Conservation (phyloP, 306 rosid genomes). For the Neltuma alba region DNA sequence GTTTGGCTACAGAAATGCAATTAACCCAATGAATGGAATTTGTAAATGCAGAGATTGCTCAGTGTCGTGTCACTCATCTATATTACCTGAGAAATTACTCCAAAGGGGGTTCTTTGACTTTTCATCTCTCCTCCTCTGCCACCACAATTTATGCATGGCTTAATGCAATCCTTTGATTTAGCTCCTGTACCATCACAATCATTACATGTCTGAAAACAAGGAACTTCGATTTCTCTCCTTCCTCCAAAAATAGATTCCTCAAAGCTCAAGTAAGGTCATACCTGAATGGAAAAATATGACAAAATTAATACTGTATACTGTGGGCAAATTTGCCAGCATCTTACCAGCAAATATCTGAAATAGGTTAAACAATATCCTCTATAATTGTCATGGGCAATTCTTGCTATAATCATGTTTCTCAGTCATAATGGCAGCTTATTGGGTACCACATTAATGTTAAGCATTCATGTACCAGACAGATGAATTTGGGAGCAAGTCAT, state of each 20-base stretch:
- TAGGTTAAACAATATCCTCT: slow-evolving; percentile 8
- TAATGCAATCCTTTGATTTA: slow-evolving; percentile 64
- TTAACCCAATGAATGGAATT: neutral
- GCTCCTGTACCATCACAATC: slow-evolving; percentile 88
- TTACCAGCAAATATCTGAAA: neutral
- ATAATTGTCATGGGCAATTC: neutral
- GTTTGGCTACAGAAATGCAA: neutral
- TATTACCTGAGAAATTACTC: slow-evolving; percentile 84
- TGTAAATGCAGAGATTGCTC: neutral
- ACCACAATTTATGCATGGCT: slow-evolving; percentile 72
- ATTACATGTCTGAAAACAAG: slow-evolving; percentile 68
- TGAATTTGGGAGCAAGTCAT: slow-evolving; percentile 8
- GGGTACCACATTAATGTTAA: neutral
- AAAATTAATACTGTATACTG: slow-evolving; percentile 10
- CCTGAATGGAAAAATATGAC: slow-evolving; percentile 47
- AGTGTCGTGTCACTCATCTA: neutral
- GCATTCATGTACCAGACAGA: slow-evolving; percentile 9
- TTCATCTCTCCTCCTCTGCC: slow-evolving; percentile 86
- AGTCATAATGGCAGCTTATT: neutral
- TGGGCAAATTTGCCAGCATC: slow-evolving; percentile 4
- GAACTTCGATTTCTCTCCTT: slow-evolving; percentile 67
- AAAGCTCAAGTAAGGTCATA: slow-evolving; percentile 81
- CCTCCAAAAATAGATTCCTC: slow-evolving; percentile 93
- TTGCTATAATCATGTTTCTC: slow-evolving; percentile 17
- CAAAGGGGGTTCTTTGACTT: slow-evolving; percentile 89